phyloP scores from a whole-genome alignment of 2,329 filamentous ascomycete genomes.

The Botrytis fragariae region DNA sequence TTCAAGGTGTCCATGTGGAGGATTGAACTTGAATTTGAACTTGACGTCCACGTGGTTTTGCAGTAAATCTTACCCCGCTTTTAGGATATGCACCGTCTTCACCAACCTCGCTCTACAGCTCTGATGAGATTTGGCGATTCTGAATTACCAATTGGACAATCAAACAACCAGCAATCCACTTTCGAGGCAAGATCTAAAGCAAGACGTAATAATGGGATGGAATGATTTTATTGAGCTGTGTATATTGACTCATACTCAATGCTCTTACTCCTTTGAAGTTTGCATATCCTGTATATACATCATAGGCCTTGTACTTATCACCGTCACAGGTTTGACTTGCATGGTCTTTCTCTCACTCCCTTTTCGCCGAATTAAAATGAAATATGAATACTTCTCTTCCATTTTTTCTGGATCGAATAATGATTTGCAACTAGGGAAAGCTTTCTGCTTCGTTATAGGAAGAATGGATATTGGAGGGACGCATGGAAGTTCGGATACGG shows the following conservation, averaged over 20 bases:
- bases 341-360: neutral
- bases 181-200: conserved; percentile 32
- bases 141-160: conserved; percentile 25
- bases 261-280: neutral
- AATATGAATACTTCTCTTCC: neutral
- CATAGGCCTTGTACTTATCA: no score
- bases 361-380: neutral
- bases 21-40: neutral
- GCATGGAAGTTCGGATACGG: neutral
- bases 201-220: neutral
- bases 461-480: neutral
- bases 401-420: neutral
- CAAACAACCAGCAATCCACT: conserved; percentile 27
- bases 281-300: neutral
- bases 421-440: neutral
- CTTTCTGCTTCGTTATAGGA: neutral
- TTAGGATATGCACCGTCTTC: neutral
- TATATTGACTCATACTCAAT: neutral
- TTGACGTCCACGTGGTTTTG: neutral
- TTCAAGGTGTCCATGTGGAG: neutral
- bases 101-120: conserved; percentile 12
- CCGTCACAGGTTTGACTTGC: neutral
- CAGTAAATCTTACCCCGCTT: neutral
- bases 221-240: neutral
- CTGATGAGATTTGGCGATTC: conserved; percentile 13